Percentiles rank a stretch among this genome's conserved stretches.
phyloP scores from a whole-genome alignment of 148 eudicot species.

The Cornus suecica region DNA sequence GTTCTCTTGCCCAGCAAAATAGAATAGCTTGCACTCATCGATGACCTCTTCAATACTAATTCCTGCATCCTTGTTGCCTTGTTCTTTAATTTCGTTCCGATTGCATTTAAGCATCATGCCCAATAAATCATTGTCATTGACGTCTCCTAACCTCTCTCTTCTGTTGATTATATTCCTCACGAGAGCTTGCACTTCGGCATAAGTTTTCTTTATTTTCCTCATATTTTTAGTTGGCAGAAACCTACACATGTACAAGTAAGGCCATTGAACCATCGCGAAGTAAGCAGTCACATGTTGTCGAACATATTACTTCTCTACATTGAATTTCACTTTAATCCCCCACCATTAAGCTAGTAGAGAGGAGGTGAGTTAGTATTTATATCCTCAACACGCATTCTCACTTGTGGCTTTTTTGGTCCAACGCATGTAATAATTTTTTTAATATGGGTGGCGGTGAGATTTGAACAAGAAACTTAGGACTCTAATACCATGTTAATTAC shows the following conservation, averaged over 20 bases:
- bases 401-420: too few species aligned
- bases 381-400: too few species aligned
- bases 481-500: too few species aligned
- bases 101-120: constrained; percentile 18
- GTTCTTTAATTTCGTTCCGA: constrained; percentile 15
- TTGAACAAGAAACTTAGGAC: too few species aligned
- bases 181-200: constrained; percentile 8
- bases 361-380: too few species aligned
- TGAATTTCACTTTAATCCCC: too few species aligned
- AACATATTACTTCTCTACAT: too few species aligned
- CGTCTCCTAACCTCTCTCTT: constrained; percentile 10
- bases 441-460: too few species aligned
- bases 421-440: too few species aligned
- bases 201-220: constrained; percentile 20
- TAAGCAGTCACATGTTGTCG: too few species aligned
- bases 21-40: constrained; percentile 26
- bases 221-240: constrained; percentile 34
- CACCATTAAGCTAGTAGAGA: too few species aligned
- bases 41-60: constrained; percentile 23
- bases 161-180: background rate
- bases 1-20: constrained; percentile 28
- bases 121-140: constrained; percentile 15
- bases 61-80: constrained; percentile 7
- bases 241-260: constrained; percentile 13
- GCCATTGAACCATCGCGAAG: too few species aligned